These are phyloP conservation scores for Protomyces macrosporus DNA, from an alignment of 1,139 yeast species.

Conservation along the genomic window DNA sequence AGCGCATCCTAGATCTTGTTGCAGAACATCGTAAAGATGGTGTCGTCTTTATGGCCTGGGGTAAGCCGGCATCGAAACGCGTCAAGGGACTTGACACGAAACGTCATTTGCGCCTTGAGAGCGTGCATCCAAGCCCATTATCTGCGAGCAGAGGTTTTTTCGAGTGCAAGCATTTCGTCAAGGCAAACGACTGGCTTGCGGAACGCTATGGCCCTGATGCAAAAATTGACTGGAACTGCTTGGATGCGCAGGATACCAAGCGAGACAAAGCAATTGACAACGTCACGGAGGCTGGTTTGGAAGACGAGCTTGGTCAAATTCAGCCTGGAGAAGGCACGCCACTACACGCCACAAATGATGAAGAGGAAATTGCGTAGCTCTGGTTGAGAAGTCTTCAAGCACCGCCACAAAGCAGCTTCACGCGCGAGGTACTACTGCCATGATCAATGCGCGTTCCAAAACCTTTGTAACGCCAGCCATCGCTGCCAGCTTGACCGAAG, in stretches of 20 bases:
- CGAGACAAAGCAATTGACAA: not conserved
- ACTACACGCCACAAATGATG: too few relatives aligned
- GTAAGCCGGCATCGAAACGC: slow-evolving; percentile 79
- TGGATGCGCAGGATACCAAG: not conserved
- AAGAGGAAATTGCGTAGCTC: too few relatives aligned
- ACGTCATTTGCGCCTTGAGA: slow-evolving; percentile 49
- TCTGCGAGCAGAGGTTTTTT: slow-evolving; percentile 85
- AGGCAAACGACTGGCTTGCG: slow-evolving; percentile 70
- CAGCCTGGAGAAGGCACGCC: too few relatives aligned
- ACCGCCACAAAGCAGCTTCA: not conserved
- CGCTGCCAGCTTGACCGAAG: slow-evolving; percentile 18
- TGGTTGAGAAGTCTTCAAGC: not conserved
- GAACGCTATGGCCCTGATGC: slow-evolving; percentile 45
- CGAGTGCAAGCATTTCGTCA: slow-evolving; percentile 61
- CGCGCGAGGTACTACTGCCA: not conserved
- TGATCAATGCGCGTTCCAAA: slow-evolving; percentile 7
- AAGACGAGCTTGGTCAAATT: not conserved
- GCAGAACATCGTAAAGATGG: slow-evolving; percentile 46
- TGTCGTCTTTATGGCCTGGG: slow-evolving; percentile 87
- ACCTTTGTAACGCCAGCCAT: slow-evolving; percentile 11
- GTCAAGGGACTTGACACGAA: slow-evolving; percentile 44
- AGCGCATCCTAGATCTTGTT: slow-evolving; percentile 55
- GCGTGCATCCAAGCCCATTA: slow-evolving; percentile 93
- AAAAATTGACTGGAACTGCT: slow-evolving; percentile 60
- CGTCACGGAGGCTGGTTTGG: not conserved